Conservation (phyloP, 257 asterid species). For the Solanum arcanum region DNA sequence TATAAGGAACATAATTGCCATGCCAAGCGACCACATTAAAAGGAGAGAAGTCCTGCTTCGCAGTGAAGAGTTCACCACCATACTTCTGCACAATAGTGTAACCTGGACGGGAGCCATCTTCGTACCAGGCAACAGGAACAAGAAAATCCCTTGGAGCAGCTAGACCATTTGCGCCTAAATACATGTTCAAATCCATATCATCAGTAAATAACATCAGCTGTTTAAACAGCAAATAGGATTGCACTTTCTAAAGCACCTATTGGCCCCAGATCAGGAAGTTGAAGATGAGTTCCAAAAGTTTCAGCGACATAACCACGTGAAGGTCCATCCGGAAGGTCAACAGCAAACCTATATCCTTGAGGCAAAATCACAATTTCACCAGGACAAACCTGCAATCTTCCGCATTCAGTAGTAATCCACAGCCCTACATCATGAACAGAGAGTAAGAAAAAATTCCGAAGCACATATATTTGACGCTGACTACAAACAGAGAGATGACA, state of each 20-base stretch:
- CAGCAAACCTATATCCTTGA: slow-evolving; percentile 74
- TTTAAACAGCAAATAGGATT: not conserved
- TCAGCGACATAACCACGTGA: slow-evolving; percentile 92
- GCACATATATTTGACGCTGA: not conserved
- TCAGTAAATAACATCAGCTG: not conserved
- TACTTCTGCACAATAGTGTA: slow-evolving; percentile 82
- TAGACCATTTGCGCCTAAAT: slow-evolving; percentile 90
- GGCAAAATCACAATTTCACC: slow-evolving; percentile 81
- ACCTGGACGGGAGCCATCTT: slow-evolving; percentile 50
- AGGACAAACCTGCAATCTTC: slow-evolving; percentile 65
- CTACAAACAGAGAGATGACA: not conserved
- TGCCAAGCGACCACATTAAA: slow-evolving; percentile 98
- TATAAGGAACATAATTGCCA: slow-evolving; percentile 87
- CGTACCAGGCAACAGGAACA: slow-evolving; percentile 84
- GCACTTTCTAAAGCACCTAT: slow-evolving; percentile 44
- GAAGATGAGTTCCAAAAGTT: slow-evolving; percentile 89
- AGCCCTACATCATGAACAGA: slow-evolving; percentile 39
- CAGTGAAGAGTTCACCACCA: slow-evolving; percentile 94
- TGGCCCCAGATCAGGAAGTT: slow-evolving; percentile 98
- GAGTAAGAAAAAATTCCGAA: not conserved
- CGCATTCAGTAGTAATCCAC: slow-evolving; percentile 93
- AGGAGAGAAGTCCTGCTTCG: slow-evolving; percentile 91
- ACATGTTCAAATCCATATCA: not conserved
- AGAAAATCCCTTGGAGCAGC: slow-evolving; percentile 94
- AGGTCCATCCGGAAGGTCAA: slow-evolving; percentile 87